Evolutionary conservation across 78 protist genomes (phyloP).

Genomic region (Ministeria vibrans): DNA sequence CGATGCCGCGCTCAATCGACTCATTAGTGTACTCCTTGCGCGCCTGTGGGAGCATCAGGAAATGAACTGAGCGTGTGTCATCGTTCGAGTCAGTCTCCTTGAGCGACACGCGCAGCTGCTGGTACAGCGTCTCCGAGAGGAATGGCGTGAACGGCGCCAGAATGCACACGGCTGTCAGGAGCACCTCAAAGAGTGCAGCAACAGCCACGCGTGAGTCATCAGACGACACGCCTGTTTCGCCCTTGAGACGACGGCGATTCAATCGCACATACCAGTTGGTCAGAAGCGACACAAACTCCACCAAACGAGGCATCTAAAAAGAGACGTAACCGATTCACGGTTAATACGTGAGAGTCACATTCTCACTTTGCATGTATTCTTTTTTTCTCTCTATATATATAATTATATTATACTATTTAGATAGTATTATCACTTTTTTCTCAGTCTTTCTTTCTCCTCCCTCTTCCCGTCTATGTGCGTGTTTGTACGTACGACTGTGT

Average conservation of each 20-base stretch:
- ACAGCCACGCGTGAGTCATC: constrained; percentile 59
- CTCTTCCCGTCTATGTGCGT: background rate
- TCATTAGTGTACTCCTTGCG: constrained; percentile 39
- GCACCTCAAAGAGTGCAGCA: constrained; percentile 69
- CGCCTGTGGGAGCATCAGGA: constrained; percentile 54
- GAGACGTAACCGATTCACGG: too few species aligned
- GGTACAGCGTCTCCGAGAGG: constrained; percentile 91
- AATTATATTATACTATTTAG: too few species aligned
- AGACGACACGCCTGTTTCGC: constrained; percentile 36
- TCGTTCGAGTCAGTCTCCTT: constrained; percentile 38
- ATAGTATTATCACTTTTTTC: too few species aligned
- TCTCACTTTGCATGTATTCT: too few species aligned
- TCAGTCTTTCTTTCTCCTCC: too few species aligned
- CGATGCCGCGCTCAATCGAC: constrained; percentile 52
- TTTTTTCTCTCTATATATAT: too few species aligned
- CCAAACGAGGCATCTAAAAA: constrained; percentile 52
- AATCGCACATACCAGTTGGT: constrained; percentile 96
- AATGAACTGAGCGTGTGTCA: constrained; percentile 72
- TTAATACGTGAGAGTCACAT: too few species aligned
- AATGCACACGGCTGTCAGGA: constrained; percentile 57
- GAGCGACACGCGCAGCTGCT: constrained; percentile 51
- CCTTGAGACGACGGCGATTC: constrained; percentile 73
- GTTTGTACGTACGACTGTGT: constrained; percentile 86
- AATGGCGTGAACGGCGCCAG: constrained; percentile 99
- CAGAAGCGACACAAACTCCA: constrained; percentile 76